Conservation (phyloP, 371 early-diverging fungal species). For the Coemansia sp. region DNA sequence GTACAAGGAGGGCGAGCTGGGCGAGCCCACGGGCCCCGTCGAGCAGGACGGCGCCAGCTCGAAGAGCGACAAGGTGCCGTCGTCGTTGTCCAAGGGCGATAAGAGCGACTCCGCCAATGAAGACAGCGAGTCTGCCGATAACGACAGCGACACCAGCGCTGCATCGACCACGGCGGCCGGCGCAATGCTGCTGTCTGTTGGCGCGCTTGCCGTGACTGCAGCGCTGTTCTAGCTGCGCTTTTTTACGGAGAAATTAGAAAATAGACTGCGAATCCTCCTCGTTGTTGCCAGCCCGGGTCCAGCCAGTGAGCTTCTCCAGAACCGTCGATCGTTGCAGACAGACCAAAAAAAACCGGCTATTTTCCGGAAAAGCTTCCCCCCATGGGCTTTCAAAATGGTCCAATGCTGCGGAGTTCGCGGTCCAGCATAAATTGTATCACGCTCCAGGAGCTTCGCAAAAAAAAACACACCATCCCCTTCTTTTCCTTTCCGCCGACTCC, state of each 20-base stretch:
- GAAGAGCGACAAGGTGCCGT: not conserved
- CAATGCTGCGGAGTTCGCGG: no score
- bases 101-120: not conserved
- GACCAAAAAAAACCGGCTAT: not conserved
- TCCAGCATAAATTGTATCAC: no score
- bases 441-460: no score
- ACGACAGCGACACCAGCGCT: not conserved
- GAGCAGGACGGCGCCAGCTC: not conserved
- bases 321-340: not conserved
- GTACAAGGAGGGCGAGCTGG: conserved; percentile 8
- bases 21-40: conserved; percentile 3
- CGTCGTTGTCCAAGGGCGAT: not conserved
- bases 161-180: not conserved
- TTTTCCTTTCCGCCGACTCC: no score
- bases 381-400: not conserved
- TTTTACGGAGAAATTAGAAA: no score
- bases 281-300: no score
- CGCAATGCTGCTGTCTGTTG: not conserved
- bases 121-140: not conserved
- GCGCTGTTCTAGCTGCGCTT: not conserved
- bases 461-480: no score
- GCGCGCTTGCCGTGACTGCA: not conserved
- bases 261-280: not conserved
- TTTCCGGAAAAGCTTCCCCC: no score
- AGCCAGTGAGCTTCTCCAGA: no score